Base-by-base conservation (phyloP, 176 grass and related monocot genomes). In the Ampelocalamus luodianensis region DNA sequence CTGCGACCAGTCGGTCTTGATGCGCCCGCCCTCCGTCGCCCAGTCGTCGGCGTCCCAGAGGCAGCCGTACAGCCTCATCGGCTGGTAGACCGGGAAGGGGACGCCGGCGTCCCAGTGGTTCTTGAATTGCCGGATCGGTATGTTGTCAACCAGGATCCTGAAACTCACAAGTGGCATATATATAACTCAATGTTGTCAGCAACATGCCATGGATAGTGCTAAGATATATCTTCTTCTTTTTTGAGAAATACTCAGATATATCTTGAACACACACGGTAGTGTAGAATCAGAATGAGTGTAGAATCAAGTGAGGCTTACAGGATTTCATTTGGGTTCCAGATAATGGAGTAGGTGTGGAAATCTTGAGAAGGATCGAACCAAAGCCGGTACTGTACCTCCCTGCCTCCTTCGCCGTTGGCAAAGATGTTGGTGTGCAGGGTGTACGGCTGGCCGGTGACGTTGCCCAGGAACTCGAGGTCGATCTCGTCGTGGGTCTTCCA, bases 391-490 rank as follows among this genome's bases (percentile, higher is more conserved):
- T 91, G 84, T 43, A 88, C 71, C 88, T 94, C 92, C 76, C 92
- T 90, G 84, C 90, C 79, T 5, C 90, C 92, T 20, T 81, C 60
- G 23, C 92, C 92, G 11, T 79, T 83, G 54, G 90, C 74, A 49
- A 89, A 94, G 58, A 94, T 80, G 49, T 94, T 94, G 68, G 92
- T 94, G 68, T 92, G 92, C 46, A 94, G 78, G 2, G 87, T 94
- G 82, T 92, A 92, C 2, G 92, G 92, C 36, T 94, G 48, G 0
- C 92, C 92, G 56, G 68, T 91, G 23, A 84, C 48, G 85, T 94
- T 94, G 62, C 92, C 92, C 27, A 94, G 71, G 92, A 94, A 94
- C 85, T 94, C 90, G 0, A 92, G 90, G 70, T 94, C 92, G 68
- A 94, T 81, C 81, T 94, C 92, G 77, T 94, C 92, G 56, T 91